Conservation (phyloP, 139 green algal genomes). For the Edaphochlamys debaryana region DNA sequence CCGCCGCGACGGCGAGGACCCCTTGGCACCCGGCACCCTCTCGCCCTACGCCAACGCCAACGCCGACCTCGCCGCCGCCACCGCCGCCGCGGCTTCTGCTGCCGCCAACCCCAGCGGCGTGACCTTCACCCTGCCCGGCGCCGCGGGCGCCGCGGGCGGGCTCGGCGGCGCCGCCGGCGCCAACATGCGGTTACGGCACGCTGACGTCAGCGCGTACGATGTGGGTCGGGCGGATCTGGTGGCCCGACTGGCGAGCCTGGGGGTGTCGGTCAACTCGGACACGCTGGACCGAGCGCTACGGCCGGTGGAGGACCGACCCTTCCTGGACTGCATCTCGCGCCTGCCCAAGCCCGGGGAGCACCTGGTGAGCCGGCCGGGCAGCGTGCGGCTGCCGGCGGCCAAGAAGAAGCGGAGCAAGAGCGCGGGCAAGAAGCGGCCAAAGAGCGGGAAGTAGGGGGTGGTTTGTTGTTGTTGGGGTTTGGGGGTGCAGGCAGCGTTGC, state of each 20-base stretch:
- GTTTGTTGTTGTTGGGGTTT: no score
- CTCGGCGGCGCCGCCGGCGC: neutral
- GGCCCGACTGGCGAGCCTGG: neutral
- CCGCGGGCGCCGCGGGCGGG: neutral
- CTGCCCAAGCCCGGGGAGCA: slow-evolving; percentile 45
- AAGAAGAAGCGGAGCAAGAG: slow-evolving; percentile 36
- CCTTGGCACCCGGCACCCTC: neutral
- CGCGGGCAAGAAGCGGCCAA: slow-evolving; percentile 25
- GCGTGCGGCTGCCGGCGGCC: neutral
- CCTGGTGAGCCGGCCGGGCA: slow-evolving; percentile 33
- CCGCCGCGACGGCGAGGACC: neutral
- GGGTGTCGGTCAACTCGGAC: slow-evolving; percentile 18
- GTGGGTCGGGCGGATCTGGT: neutral
- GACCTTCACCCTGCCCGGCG: slow-evolving; percentile 18
- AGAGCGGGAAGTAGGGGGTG: slow-evolving; percentile 19
- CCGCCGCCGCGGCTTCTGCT: neutral
- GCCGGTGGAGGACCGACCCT: slow-evolving; percentile 50
- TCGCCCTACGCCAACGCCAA: slow-evolving; percentile 42
- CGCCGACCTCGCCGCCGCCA: slow-evolving; percentile 29
- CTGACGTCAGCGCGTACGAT: slow-evolving; percentile 28
- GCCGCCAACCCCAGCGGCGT: neutral
- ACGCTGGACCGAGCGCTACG: slow-evolving; percentile 33
- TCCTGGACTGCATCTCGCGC: slow-evolving; percentile 47
- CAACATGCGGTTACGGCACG: slow-evolving; percentile 38
- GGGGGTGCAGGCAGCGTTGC: no score